Evolutionary conservation across 1,284 basidiomycete species (phyloP).

Genomic region (Marasmius oreades): DNA sequence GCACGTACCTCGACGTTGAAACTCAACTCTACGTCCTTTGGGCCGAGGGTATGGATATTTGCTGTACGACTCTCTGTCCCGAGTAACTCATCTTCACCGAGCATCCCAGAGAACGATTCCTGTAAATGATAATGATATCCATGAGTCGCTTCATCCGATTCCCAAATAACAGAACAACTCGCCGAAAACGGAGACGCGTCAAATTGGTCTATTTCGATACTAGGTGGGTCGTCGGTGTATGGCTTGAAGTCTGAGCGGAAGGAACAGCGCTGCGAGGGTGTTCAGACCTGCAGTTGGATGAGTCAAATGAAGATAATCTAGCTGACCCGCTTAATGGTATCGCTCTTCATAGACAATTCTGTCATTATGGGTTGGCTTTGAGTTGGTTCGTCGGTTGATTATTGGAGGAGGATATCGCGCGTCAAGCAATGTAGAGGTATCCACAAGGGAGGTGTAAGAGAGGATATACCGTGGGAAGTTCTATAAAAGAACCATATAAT

Average conservation of each 20-base stretch:
- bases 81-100: constrained; percentile 13
- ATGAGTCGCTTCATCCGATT: not conserved
- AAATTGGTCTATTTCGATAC: constrained; percentile 8
- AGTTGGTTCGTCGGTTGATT: too few relatives aligned
- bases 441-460: not conserved
- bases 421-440: too few relatives aligned
- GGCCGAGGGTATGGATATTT: constrained; percentile 4
- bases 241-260: not conserved
- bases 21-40: constrained; percentile 24
- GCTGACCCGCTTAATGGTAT: not conserved
- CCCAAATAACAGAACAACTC: not conserved
- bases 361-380: too few relatives aligned
- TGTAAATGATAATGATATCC: constrained; percentile 12
- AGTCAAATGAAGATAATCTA: too few relatives aligned
- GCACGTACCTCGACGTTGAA: constrained; percentile 36
- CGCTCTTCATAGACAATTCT: not conserved
- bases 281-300: too few relatives aligned
- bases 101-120: constrained; percentile 28
- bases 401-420: too few relatives aligned
- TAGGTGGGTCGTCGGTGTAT: not conserved
- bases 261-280: not conserved
- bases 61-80: constrained; percentile 1
- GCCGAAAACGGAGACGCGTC: constrained; percentile 13
- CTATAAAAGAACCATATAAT: too few relatives aligned
- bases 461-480: not conserved